Conservation (phyloP, 2,329 filamentous ascomycete species). For the Scorias spongiosa region DNA sequence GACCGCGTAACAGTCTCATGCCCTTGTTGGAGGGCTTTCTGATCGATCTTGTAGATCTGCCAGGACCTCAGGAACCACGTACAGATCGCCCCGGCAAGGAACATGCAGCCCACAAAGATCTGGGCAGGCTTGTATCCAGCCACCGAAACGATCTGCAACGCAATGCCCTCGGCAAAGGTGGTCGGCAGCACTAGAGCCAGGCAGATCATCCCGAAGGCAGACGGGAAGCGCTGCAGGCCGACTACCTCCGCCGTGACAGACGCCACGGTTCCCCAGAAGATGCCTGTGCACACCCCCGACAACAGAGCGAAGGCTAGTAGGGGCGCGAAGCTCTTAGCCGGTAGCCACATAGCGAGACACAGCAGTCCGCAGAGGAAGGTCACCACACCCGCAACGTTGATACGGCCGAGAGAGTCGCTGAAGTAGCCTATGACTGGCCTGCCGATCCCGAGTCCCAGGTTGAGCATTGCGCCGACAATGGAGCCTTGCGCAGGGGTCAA, state of each 20-base stretch:
- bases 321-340: constrained; percentile 9
- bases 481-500: constrained; percentile 9
- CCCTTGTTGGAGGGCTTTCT: constrained; percentile 5
- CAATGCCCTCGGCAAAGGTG: constrained; percentile 14
- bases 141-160: constrained; percentile 10
- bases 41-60: constrained; percentile 39
- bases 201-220: constrained; percentile 13
- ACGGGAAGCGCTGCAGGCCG: constrained; percentile 11
- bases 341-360: constrained; percentile 12
- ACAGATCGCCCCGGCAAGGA: constrained; percentile 35
- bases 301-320: constrained; percentile 11
- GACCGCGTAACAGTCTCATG: too few relatives aligned
- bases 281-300: constrained; percentile 9
- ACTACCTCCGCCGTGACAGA: constrained; percentile 15
- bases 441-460: constrained; percentile 13
- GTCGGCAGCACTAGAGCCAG: constrained; percentile 12
- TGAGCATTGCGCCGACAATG: constrained; percentile 12
- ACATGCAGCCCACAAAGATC: constrained; percentile 44
- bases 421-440: constrained; percentile 10
- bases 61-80: constrained; percentile 40
- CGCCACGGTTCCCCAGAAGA: constrained; percentile 13
- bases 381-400: constrained; percentile 12
- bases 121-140: constrained; percentile 37
- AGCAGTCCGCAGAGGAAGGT: constrained; percentile 12
- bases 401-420: constrained; percentile 10